Evolutionary conservation across 306 rosid species (phyloP), one percentile per base, ranked within the genome.

Genomic region (Corylus avellana): DNA sequence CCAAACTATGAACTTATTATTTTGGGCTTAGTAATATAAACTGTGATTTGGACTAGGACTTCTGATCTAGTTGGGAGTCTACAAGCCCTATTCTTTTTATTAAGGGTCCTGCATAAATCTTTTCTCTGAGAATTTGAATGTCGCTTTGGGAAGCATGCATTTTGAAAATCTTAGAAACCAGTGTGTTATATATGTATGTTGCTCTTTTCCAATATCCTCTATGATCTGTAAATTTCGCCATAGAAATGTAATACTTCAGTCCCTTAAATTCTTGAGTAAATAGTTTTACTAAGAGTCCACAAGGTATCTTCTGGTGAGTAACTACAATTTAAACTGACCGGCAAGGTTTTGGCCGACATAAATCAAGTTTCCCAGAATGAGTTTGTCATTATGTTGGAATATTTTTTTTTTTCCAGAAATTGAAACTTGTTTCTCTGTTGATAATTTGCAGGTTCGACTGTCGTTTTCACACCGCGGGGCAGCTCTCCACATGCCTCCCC

Each of bases 401-500:
- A 6, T 42, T 42, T 6, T 42, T 42, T 42, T 5, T 39, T 42
- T 42, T 42, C 8, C 46, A 56, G 9, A n/a, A 10, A 49, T 49
- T 56, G 20, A n/a, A n/a, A 7, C 4, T n/a, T 56, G 3, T 35
- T 66, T 37, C 3, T 39, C 53, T 20, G 47, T 76, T 79, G 49
- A 53, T 53, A 75, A 37, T 59, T 83, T 84, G 86, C 92, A 95
- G 98, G 89, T 92, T 76, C 91, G 92, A 70, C 20, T 88, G 72
- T 89, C 92, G 8, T 77, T 74, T 70, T 83, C 97, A n/a, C 47
- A 5, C 29, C 47, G 42, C 44, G 87, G 92, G 54, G 78, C 72
- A 64, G 79, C 79, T 32, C 87, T 91, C 42, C 85, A 83, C 78
- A 80, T 92, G 88, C 98, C 98, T 46, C 97, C 97, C 11, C 81